These are phyloP conservation scores for Zymoseptoria ardabiliae DNA, from an alignment of 2,329 filamentous ascomycete species.

Conservation along the genomic window DNA sequence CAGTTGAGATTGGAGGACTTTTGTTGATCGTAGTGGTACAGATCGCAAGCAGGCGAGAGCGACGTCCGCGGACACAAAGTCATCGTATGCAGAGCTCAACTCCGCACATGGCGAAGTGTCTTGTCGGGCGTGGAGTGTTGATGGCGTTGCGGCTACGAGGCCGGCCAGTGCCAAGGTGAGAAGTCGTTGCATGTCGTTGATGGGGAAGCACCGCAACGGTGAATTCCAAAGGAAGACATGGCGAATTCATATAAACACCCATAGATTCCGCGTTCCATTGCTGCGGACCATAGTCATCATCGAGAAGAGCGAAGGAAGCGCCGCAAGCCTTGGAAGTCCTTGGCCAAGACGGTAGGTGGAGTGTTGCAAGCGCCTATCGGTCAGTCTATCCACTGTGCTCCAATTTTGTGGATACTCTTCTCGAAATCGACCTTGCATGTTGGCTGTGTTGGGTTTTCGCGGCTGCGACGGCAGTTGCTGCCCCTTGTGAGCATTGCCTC, in stretches of 20 bases:
- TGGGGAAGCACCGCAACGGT: background rate
- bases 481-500: no score
- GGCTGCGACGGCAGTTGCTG: background rate
- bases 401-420: background rate
- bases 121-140: background rate
- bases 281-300: background rate
- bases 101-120: background rate
- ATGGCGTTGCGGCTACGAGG: background rate
- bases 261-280: background rate
- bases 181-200: background rate
- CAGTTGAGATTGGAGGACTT: background rate
- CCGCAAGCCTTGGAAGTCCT: background rate
- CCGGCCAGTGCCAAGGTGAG: background rate
- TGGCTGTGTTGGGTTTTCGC: background rate
- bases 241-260: background rate
- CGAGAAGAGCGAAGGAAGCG: background rate
- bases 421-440: background rate
- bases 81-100: background rate
- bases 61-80: background rate
- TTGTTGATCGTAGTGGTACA: constrained; percentile 3
- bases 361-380: background rate
- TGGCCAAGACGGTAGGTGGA: background rate
- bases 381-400: background rate
- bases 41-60: constrained; percentile 4
- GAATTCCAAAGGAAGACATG: background rate